phyloP scores from a whole-genome alignment of 345 rosid genomes.

The Clausena lansium region DNA sequence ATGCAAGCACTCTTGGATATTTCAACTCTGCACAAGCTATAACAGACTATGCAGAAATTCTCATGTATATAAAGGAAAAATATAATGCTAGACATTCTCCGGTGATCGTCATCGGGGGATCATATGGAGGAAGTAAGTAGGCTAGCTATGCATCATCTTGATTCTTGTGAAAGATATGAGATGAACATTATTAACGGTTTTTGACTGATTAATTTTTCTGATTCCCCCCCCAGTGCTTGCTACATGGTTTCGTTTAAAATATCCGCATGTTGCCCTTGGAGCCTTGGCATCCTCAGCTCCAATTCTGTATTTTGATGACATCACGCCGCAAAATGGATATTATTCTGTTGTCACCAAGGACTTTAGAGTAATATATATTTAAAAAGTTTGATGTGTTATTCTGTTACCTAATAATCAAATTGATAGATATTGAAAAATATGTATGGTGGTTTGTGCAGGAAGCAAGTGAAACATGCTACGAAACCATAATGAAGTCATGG shows the following conservation, averaged over 20 bases:
- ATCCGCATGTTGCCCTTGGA: conserved; percentile 60
- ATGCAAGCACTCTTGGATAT: conserved; percentile 32
- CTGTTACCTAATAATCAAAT: no score
- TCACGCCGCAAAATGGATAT: conserved; percentile 46
- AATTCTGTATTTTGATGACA: conserved; percentile 48
- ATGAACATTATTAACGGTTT: no score
- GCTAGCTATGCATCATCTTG: no score
- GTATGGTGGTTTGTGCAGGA: conserved; percentile 30
- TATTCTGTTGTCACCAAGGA: conserved; percentile 48
- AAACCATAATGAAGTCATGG: conserved; percentile 56
- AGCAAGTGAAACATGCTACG: conserved; percentile 55
- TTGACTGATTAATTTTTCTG: not conserved
- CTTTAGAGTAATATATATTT: conserved; percentile 33
- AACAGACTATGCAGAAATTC: conserved; percentile 41
- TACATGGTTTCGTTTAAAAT: conserved; percentile 68
- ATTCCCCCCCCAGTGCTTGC: conserved; percentile 44
- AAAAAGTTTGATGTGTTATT: no score
- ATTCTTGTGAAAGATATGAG: no score
- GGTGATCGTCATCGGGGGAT: conserved; percentile 41
- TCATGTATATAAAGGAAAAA: conserved; percentile 28
- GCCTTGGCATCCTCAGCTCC: conserved; percentile 80
- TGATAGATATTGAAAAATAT: no score
- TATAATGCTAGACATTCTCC: conserved; percentile 27
- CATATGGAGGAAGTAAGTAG: conserved; percentile 45
- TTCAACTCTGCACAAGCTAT: conserved; percentile 43